phyloP scores from a whole-genome alignment of 148 eudicot genomes.

The Nyssa sinensis region DNA sequence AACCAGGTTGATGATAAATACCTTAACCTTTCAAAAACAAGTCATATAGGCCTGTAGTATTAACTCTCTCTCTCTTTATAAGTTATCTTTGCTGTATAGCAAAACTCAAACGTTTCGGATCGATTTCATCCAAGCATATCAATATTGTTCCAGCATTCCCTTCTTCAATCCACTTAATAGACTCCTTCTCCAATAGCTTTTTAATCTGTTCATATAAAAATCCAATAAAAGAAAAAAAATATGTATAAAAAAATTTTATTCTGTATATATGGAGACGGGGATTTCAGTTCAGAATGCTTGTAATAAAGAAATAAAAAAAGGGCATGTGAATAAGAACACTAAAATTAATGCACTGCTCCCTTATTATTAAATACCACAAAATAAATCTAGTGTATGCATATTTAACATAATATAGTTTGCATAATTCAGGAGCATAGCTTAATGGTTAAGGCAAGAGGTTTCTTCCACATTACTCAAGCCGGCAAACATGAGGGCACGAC shows the following conservation, averaged over 20 bases:
- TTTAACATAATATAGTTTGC: not conserved
- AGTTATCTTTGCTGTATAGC: slow-evolving; percentile 9
- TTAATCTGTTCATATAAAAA: slow-evolving; percentile 24
- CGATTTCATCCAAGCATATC: slow-evolving; percentile 31
- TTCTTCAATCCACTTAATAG: slow-evolving; percentile 38
- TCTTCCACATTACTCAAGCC: not conserved
- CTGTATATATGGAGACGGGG: not conserved
- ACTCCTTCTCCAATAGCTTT: slow-evolving; percentile 36
- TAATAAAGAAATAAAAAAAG: not conserved
- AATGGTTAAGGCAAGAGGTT: not conserved
- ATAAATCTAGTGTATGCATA: too few relatives aligned
- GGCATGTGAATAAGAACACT: not conserved
- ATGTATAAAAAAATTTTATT: too few relatives aligned
- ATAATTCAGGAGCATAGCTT: not conserved
- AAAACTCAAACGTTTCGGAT: slow-evolving; percentile 32
- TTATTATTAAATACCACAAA: not conserved
- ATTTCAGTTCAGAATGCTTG: not conserved
- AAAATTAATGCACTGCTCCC: not conserved
- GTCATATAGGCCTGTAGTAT: too few relatives aligned
- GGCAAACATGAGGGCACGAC: not conserved
- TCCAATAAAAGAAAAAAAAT: too few relatives aligned
- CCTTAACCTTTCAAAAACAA: too few relatives aligned
- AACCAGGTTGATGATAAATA: not conserved
- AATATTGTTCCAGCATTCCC: slow-evolving; percentile 24
- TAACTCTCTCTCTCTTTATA: not conserved